These are phyloP conservation scores for Coemansia javaensis DNA, from an alignment of 192 early-diverging fungal species.

Conservation along the genomic window DNA sequence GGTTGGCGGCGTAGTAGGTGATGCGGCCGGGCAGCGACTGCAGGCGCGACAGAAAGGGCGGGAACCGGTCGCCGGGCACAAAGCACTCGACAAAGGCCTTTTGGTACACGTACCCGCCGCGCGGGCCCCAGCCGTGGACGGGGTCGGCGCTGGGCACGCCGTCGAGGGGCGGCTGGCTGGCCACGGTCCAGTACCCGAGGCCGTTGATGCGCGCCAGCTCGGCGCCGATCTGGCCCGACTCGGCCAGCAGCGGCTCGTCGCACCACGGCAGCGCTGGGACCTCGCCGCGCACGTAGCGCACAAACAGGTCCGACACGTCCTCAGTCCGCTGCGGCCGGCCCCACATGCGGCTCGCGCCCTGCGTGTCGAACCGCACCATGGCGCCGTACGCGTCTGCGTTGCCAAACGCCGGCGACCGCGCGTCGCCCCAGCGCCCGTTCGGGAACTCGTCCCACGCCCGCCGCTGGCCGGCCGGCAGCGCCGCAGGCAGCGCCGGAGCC, in stretches of 20 bases:
- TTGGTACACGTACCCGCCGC: slow-evolving; percentile 94
- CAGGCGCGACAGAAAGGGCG: slow-evolving; percentile 67
- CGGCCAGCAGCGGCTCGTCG: slow-evolving; percentile 68
- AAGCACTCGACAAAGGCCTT: slow-evolving; percentile 99
- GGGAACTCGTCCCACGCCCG: slow-evolving; percentile 88
- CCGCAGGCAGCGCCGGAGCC: neutral
- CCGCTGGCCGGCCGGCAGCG: neutral
- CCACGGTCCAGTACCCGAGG: slow-evolving; percentile 86
- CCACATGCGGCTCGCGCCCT: slow-evolving; percentile 71
- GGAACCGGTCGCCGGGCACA: slow-evolving; percentile 63
- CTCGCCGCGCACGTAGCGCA: slow-evolving; percentile 68
- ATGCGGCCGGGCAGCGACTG: slow-evolving; percentile 58
- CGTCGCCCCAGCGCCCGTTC: slow-evolving; percentile 97
- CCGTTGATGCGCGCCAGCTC: slow-evolving; percentile 67
- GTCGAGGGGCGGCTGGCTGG: slow-evolving; percentile 95
- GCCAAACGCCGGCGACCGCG: slow-evolving; percentile 87
- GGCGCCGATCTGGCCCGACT: slow-evolving; percentile 66
- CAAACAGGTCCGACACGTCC: slow-evolving; percentile 75
- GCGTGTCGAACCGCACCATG: slow-evolving; percentile 65
- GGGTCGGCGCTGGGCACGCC: slow-evolving; percentile 70
- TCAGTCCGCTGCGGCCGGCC: slow-evolving; percentile 54
- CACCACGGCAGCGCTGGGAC: slow-evolving; percentile 86
- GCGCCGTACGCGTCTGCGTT: slow-evolving; percentile 78
- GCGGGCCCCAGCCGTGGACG: slow-evolving; percentile 93
- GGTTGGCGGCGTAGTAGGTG: slow-evolving; percentile 90